Percentiles rank a stretch among this genome's conserved stretches.
phyloP scores from a whole-genome alignment of 257 asterid species.

The Vinca minor region DNA sequence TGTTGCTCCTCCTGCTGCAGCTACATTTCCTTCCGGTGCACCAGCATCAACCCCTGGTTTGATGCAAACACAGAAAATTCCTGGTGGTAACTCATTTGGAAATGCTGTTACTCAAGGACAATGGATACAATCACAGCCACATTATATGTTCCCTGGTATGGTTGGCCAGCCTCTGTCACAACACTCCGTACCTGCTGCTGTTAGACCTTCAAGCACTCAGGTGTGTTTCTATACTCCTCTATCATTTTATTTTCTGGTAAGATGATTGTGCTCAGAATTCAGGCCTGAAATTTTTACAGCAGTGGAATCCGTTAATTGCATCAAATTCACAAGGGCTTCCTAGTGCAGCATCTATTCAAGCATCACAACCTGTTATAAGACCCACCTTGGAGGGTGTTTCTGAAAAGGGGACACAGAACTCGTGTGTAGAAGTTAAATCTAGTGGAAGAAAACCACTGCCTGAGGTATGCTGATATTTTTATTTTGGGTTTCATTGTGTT shows the following conservation, averaged over 20 bases:
- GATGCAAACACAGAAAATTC: conserved; percentile 22
- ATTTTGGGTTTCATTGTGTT: background rate
- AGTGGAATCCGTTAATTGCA: conserved; percentile 43
- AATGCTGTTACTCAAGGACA: no score
- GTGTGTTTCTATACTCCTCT: conserved; percentile 23
- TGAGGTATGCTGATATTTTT: conserved; percentile 21
- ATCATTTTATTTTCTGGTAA: conserved; percentile 4
- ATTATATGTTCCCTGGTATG: conserved; percentile 38
- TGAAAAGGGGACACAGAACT: conserved; percentile 31
- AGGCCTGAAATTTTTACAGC: conserved; percentile 30
- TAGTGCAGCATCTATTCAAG: conserved; percentile 32
- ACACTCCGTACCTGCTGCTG: conserved; percentile 30
- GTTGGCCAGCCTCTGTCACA: conserved; percentile 34
- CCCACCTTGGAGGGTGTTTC: conserved; percentile 32
- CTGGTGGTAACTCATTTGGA: conserved; percentile 31
- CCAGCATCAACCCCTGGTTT: conserved; percentile 36
- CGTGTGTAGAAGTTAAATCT: conserved; percentile 33
- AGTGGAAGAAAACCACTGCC: conserved; percentile 80
- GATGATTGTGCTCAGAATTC: conserved; percentile 13
- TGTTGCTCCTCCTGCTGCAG: conserved; percentile 31
- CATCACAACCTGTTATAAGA: conserved; percentile 36
- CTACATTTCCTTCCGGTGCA: conserved; percentile 28
- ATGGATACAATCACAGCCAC: conserved; percentile 44
- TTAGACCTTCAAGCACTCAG: conserved; percentile 47
- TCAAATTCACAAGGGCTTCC: conserved; percentile 43